A percentile compares a stretch with the other conserved stretches of the same genome.
These are phyloP conservation scores for Kalanchoe fedtschenkoi DNA, from an alignment of 164 flowering plant genomes.

Conservation along the genomic window DNA sequence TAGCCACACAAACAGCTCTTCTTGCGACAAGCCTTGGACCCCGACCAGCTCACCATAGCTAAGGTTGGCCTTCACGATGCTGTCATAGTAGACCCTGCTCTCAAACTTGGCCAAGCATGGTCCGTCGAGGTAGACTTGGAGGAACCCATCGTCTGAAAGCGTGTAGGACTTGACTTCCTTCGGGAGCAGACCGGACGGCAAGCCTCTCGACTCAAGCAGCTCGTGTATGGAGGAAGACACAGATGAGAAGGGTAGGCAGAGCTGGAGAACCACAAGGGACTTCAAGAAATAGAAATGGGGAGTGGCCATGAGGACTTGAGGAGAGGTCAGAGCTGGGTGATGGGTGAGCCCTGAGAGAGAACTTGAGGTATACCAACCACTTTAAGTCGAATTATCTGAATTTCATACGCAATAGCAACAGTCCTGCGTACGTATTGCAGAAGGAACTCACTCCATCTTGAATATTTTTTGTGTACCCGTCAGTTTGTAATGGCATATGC, in stretches of 20 bases:
- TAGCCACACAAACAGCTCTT: conserved; percentile 83
- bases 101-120: conserved; percentile 75
- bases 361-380: too few relatives aligned
- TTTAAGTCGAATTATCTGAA: too few relatives aligned
- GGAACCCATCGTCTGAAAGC: conserved; percentile 33
- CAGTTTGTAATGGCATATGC: too few relatives aligned
- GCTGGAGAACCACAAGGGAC: too few relatives aligned
- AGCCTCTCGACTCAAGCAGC: conserved; percentile 45
- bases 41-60: conserved; percentile 61
- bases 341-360: too few relatives aligned
- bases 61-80: conserved; percentile 57
- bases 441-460: too few relatives aligned
- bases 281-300: too few relatives aligned
- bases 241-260: conserved; percentile 9
- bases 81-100: conserved; percentile 55
- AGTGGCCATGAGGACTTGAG: too few relatives aligned
- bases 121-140: conserved; percentile 47
- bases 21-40: conserved; percentile 58
- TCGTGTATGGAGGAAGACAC: conserved; percentile 44
- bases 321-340: too few relatives aligned
- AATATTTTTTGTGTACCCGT: too few relatives aligned
- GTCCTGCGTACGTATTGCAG: too few relatives aligned
- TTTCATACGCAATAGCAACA: too few relatives aligned
- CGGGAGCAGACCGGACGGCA: conserved; percentile 70
- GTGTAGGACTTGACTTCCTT: conserved; percentile 51